phyloP scores from a whole-genome alignment of 805 yeast genomes.

The Kuraishia capsulata region DNA sequence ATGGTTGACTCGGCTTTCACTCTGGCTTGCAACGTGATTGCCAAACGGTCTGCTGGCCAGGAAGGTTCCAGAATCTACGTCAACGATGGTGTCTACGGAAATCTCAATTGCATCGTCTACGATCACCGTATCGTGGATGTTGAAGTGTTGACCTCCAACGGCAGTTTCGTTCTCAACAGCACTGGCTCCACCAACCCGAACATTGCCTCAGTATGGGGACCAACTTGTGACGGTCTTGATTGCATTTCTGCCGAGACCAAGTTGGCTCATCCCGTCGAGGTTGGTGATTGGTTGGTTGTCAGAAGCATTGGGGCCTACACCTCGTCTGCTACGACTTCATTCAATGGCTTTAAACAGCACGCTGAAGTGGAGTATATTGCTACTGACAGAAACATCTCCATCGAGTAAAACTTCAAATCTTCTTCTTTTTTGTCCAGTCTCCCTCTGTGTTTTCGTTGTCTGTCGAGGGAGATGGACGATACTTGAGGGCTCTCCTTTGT shows the following conservation, averaged over 20 bases:
- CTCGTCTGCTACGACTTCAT: slow-evolving; percentile 81
- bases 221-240: slow-evolving; percentile 96
- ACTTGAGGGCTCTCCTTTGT: neutral
- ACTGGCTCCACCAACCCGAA: slow-evolving; percentile 5
- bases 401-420: slow-evolving; percentile 1
- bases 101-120: slow-evolving; percentile 85
- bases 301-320: slow-evolving; percentile 87
- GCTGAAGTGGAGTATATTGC: slow-evolving; percentile 58
- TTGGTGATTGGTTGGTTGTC: slow-evolving; percentile 93
- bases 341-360: slow-evolving; percentile 74
- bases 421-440: neutral
- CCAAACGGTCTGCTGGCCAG: slow-evolving; percentile 46
- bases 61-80: slow-evolving; percentile 67
- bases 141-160: slow-evolving; percentile 49
- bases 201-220: slow-evolving; percentile 81
- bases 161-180: slow-evolving; percentile 25
- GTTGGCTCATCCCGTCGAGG: slow-evolving; percentile 52
- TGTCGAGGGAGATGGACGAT: slow-evolving; percentile 2
- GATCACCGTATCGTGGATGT: slow-evolving; percentile 85
- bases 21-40: slow-evolving; percentile 75
- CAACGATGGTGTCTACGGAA: slow-evolving; percentile 94
- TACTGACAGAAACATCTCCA: slow-evolving; percentile 7
- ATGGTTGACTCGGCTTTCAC: slow-evolving; percentile 82
- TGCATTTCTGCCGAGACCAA: slow-evolving; percentile 49
- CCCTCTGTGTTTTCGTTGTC: neutral